Evolutionary conservation across 1,284 basidiomycete species (phyloP), one percentile per base, ranked within the genome.

Genomic region (Apiotrichum domesticum): DNA sequence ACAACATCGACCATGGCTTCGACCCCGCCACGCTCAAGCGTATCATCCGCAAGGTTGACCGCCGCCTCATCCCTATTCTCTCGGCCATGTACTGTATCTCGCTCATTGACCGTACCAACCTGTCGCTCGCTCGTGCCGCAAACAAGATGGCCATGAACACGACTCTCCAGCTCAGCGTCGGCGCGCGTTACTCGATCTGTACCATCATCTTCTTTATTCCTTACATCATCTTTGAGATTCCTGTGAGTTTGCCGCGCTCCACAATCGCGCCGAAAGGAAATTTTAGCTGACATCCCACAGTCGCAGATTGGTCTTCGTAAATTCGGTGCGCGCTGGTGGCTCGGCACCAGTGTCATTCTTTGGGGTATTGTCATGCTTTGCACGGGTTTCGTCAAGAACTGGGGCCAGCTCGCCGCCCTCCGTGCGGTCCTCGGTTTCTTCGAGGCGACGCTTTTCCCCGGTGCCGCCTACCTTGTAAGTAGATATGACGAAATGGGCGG

Each of bases 191-290:
- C 63, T 66, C 69, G 32, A 68, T 76, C 55, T 66, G 68, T 46
- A 65, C 69, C 1, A 55, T 75, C n/a, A 58, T 73, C 13, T 74
- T 76, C 64, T 76, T 75, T 61, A 58, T 73, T 32, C 69, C 73
- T n/a, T 73, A 76, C 60, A 71, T 78, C 58, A 64, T 78, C 62
- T 78, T 79, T 34, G 69, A 64, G 44, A 55, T 64, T 15, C 63
- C 63, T 4, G 59, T 58, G 42, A 48, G 58, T 52, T 9, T 48
- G 3, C 21, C 21, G 21, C 21, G 21, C 21, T 21, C 21, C 21
- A 21, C 21, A 21, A 21, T 21, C 21, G 21, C 21, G 21, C 21
- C 21, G 21, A 21, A 21, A 21, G 21, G 21, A 21, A 21, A 21
- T 21, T 21, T 21, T 21, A 21, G 21, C 6, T 65, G 55, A 54